Percentiles rank a stretch among this genome's conserved stretches.
phyloP scores from a whole-genome alignment of 352 stramenopile species.

The Pilasporangium apinafurcum region DNA sequence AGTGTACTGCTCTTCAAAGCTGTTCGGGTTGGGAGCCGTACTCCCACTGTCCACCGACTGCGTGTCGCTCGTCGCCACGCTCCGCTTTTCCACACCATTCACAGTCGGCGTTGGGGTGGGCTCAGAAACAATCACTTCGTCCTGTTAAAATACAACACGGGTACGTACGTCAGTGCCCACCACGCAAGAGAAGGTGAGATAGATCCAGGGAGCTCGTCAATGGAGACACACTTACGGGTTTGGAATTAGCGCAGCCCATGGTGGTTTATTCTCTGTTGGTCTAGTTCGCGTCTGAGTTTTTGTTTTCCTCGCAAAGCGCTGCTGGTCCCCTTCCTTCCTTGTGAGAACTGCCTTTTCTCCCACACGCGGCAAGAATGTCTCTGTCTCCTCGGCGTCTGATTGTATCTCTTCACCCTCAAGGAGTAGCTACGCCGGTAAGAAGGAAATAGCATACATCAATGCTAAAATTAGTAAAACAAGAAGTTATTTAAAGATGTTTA shows the following conservation, averaged over 20 bases:
- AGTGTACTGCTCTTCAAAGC: conserved; percentile 81
- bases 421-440: too few species aligned
- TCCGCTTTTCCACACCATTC: conserved; percentile 25
- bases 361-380: background rate
- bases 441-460: too few species aligned
- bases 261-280: conserved; percentile 3
- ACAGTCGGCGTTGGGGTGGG: conserved; percentile 21
- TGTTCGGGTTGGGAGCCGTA: conserved; percentile 43
- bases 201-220: background rate
- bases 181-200: background rate
- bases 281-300: conserved; percentile 8
- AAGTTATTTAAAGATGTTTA: too few species aligned
- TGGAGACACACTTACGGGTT: conserved; percentile 43
- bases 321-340: too few species aligned
- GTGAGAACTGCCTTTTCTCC: background rate
- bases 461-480: too few species aligned
- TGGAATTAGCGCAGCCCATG: conserved; percentile 77
- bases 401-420: too few species aligned
- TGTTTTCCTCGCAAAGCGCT: conserved; percentile 6
- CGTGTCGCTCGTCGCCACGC: conserved; percentile 10
- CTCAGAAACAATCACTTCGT: conserved; percentile 33
- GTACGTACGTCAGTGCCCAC: background rate
- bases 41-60: conserved; percentile 1
- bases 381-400: background rate
- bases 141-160: conserved; percentile 12